Evolutionary conservation across 2,329 filamentous ascomycete genomes (phyloP).

Genomic region (Fusarium heterosporum): DNA sequence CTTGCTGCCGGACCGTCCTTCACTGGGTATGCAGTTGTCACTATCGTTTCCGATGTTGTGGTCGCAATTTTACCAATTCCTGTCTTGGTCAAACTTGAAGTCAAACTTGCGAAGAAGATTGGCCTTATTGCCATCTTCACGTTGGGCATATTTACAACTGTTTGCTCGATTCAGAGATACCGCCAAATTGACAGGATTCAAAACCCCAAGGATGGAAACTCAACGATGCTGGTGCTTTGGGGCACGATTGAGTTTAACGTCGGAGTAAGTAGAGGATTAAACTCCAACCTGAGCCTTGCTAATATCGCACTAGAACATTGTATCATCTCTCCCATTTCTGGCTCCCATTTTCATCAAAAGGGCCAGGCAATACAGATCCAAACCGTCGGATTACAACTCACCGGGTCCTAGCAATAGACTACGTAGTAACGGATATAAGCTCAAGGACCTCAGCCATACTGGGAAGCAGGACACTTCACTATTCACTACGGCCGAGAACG

Average conservation of each 20-base stretch:
- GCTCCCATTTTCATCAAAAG: conserved; percentile 58
- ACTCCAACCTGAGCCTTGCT: neutral
- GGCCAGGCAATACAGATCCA: conserved; percentile 57
- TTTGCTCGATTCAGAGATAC: conserved; percentile 66
- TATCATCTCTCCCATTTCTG: conserved; percentile 60
- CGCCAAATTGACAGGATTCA: conserved; percentile 63
- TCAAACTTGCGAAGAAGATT: conserved; percentile 61
- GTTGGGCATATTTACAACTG: conserved; percentile 65
- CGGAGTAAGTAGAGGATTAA: conserved; percentile 55
- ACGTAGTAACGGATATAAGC: conserved; percentile 52
- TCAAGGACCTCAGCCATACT: conserved; percentile 53
- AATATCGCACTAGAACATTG: conserved; percentile 54
- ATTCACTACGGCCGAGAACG: conserved; percentile 45
- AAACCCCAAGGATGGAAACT: conserved; percentile 61
- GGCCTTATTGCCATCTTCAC: conserved; percentile 64
- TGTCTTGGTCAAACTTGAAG: conserved; percentile 61
- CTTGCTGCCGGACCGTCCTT: conserved; percentile 61
- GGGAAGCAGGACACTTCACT: conserved; percentile 46
- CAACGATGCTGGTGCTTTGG: conserved; percentile 68
- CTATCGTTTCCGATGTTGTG: conserved; percentile 62
- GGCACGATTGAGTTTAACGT: conserved; percentile 69
- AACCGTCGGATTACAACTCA: conserved; percentile 50
- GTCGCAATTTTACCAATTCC: conserved; percentile 64
- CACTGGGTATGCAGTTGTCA: conserved; percentile 63
- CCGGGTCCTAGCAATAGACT: conserved; percentile 44